These are phyloP conservation scores for Endoconidiophora polonica DNA, from an alignment of 2,329 filamentous ascomycete species.

Conservation along the genomic window DNA sequence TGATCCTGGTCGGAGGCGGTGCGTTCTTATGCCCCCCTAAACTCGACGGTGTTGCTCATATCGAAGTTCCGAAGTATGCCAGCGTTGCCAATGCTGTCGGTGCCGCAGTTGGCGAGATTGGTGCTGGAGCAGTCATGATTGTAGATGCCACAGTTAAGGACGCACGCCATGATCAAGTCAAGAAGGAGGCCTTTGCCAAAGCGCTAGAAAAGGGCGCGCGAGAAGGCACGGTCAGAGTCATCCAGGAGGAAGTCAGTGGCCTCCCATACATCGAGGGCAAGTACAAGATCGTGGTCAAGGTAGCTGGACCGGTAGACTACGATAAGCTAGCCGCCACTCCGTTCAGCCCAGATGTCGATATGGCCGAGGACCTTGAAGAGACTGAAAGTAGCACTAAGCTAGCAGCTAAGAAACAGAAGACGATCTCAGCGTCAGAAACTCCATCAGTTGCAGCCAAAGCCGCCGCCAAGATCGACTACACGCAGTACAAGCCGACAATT, in stretches of 20 bases:
- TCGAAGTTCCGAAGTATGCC: conserved; percentile 15
- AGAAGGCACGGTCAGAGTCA: conserved; percentile 12
- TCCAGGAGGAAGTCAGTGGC: conserved; percentile 15
- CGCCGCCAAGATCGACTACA: conserved; percentile 19
- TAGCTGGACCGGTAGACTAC: conserved; percentile 15
- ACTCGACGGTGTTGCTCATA: conserved; percentile 14
- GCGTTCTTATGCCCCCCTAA: conserved; percentile 14
- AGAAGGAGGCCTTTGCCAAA: conserved; percentile 13
- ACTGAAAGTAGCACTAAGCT: conserved; percentile 3
- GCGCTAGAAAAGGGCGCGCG: conserved; percentile 14
- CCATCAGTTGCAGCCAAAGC: neutral
- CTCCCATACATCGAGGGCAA: conserved; percentile 16
- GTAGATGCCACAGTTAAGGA: conserved; percentile 14
- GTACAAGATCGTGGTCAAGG: conserved; percentile 15
- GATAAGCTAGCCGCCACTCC: conserved; percentile 12
- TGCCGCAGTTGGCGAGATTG: conserved; percentile 16
- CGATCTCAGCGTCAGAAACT: neutral
- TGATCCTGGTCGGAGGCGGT: conserved; percentile 17
- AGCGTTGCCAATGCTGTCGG: conserved; percentile 16
- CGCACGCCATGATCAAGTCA: conserved; percentile 13
- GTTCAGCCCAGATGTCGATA: neutral
- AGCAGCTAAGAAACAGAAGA: neutral
- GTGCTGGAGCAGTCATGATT: conserved; percentile 14
- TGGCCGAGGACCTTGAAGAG: neutral
- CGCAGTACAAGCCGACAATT: conserved; percentile 32